These are phyloP conservation scores for Colletotrichum simmondsii DNA, from an alignment of 2,329 filamentous ascomycete genomes.

Conservation along the genomic window DNA sequence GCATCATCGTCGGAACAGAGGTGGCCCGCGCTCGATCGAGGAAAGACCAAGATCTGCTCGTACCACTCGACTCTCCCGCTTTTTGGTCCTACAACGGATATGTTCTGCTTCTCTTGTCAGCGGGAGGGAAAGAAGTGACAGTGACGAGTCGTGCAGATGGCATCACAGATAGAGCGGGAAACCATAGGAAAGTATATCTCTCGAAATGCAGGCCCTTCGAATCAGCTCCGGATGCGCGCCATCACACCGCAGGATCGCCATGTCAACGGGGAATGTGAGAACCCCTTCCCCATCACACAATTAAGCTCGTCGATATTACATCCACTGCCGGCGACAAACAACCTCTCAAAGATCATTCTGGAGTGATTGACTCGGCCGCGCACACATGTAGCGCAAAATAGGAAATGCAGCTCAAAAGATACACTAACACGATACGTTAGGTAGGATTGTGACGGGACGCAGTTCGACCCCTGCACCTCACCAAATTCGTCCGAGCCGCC, in stretches of 20 bases:
- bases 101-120: neutral
- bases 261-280: neutral
- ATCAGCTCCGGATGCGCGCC: conserved; percentile 1
- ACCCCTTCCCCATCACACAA: conserved; percentile 10
- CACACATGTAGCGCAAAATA: neutral
- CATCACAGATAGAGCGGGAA: neutral
- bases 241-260: conserved; percentile 23
- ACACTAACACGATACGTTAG: neutral
- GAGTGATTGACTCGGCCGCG: neutral
- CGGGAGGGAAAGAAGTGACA: conserved; percentile 4
- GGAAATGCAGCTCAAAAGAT: conserved; percentile 5
- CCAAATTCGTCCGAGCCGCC: conserved; percentile 25
- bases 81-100: neutral
- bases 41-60: neutral
- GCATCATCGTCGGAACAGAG: conserved; percentile 23
- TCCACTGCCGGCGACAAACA: conserved; percentile 1
- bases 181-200: neutral
- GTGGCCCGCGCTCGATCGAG: neutral
- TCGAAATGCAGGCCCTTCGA: neutral
- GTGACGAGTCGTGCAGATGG: conserved; percentile 20
- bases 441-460: conserved; percentile 1
- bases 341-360: neutral
- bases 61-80: neutral
- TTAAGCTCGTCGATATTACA: conserved; percentile 25
- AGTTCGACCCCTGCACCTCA: neutral